phyloP scores from a whole-genome alignment of 768 basidiomycete genomes.

The Boletus fagicola region DNA sequence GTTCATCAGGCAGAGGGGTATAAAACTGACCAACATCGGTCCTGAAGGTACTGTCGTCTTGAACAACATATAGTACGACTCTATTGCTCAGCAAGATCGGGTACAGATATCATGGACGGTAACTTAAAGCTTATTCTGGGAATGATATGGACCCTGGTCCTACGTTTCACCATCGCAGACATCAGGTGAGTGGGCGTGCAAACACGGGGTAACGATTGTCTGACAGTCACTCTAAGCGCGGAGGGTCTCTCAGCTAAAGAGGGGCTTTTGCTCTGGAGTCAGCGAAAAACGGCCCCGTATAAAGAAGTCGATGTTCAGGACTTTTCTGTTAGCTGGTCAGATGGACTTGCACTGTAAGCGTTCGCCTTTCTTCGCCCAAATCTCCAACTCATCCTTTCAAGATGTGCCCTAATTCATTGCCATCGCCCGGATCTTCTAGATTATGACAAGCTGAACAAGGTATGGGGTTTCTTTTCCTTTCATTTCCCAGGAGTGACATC shows the following conservation, averaged over 20 bases:
- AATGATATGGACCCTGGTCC: constrained; percentile 98
- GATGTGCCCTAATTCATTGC: constrained; percentile 95
- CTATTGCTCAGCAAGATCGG: constrained; percentile 6
- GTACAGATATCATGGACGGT: constrained; percentile 96
- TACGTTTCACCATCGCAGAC: constrained; percentile 96
- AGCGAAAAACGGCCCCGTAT: constrained; percentile 91
- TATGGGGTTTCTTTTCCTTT: constrained; percentile 23
- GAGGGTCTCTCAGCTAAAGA: constrained; percentile 99
- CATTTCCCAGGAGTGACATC: constrained; percentile 9
- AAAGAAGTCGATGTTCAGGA: constrained; percentile 91
- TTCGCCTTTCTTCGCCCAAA: not conserved
- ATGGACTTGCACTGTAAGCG: constrained; percentile 89
- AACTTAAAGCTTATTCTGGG: constrained; percentile 97
- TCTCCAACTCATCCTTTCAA: constrained; percentile 33
- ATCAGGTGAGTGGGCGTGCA: constrained; percentile 68
- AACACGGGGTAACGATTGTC: not conserved
- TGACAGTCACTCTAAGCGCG: constrained; percentile 55
- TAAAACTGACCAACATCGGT: constrained; percentile 96
- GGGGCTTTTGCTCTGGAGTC: constrained; percentile 96
- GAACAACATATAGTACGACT: not conserved
- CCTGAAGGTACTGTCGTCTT: constrained; percentile 67
- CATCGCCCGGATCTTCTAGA: constrained; percentile 96
- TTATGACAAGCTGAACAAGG: constrained; percentile 85
- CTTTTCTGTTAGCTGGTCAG: constrained; percentile 90
- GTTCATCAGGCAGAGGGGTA: constrained; percentile 90